Conservation (phyloP, 1,284 basidiomycete species). For the Microbotryomycetes sp. region DNA sequence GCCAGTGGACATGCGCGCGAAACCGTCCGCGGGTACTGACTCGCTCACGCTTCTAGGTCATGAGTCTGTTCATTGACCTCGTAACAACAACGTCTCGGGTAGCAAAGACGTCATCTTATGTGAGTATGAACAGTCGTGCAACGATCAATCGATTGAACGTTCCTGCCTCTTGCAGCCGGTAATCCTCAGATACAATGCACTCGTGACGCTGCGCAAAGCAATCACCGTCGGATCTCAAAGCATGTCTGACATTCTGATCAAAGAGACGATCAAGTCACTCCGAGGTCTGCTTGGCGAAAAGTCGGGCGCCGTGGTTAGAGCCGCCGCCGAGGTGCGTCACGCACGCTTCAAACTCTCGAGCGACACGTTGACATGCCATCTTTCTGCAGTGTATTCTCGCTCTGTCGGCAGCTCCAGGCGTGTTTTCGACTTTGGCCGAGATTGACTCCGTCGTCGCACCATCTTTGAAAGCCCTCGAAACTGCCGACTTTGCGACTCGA, state of each 20-base stretch:
- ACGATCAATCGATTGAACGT: neutral
- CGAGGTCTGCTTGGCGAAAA: constrained; percentile 71
- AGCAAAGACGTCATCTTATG: constrained; percentile 58
- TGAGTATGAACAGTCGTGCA: constrained; percentile 41
- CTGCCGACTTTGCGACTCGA: constrained; percentile 75
- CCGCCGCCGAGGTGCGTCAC: constrained; percentile 60
- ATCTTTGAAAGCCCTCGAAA: constrained; percentile 69
- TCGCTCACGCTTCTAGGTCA: constrained; percentile 54
- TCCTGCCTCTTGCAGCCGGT: constrained; percentile 50
- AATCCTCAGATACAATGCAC: constrained; percentile 72
- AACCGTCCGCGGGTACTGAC: neutral
- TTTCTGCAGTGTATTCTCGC: constrained; percentile 39
- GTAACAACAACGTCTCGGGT: constrained; percentile 58
- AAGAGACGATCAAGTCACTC: constrained; percentile 80
- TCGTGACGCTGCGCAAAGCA: constrained; percentile 67
- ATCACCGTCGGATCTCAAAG: constrained; percentile 71
- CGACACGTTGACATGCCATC: constrained; percentile 32
- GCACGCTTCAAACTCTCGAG: neutral
- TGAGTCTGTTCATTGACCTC: constrained; percentile 89
- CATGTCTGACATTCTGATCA: constrained; percentile 66
- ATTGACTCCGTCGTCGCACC: constrained; percentile 64
- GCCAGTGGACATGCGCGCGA: neutral
- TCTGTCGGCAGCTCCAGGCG: constrained; percentile 36
- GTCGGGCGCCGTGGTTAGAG: constrained; percentile 76
- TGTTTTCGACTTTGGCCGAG: constrained; percentile 51